Conservation (phyloP, 106 monocot species). For the Dioscorea dumetorum region DNA sequence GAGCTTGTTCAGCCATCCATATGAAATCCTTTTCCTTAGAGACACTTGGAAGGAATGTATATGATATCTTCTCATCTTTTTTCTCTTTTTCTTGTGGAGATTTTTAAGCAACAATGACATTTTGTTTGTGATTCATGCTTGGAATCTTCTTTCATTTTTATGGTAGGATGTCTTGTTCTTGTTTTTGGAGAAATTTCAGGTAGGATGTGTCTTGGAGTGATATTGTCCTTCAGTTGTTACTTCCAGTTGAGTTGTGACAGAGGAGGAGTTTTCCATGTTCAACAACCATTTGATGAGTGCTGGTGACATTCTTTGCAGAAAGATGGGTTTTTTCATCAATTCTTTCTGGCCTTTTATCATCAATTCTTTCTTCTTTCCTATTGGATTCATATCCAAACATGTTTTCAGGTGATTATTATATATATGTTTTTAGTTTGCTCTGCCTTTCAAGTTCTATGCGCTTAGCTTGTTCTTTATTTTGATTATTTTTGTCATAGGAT, state of each 20-base stretch:
- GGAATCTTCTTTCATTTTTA: not conserved
- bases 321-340: slow-evolving; percentile 20
- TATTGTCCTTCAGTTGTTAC: not conserved
- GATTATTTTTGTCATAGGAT: slow-evolving; percentile 3
- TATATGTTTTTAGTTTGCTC: no score
- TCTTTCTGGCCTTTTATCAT: slow-evolving; percentile 21
- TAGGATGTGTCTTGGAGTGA: not conserved
- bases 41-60: slow-evolving; percentile 12
- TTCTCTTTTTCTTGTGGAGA: not conserved
- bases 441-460: no score
- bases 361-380: slow-evolving; percentile 6
- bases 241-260: slow-evolving; percentile 8
- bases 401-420: slow-evolving; percentile 27
- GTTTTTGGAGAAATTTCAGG: no score
- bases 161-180: no score
- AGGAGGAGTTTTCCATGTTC: not conserved
- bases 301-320: not conserved
- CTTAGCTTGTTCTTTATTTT: no score
- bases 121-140: not conserved
- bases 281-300: not conserved
- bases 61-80: not conserved
- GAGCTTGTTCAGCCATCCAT: slow-evolving; percentile 15
- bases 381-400: slow-evolving; percentile 16
- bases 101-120: slow-evolving; percentile 17
- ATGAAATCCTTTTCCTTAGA: not conserved